These are phyloP conservation scores for Phialophora tarda DNA, from an alignment of 2,329 filamentous ascomycete species.

Conservation along the genomic window DNA sequence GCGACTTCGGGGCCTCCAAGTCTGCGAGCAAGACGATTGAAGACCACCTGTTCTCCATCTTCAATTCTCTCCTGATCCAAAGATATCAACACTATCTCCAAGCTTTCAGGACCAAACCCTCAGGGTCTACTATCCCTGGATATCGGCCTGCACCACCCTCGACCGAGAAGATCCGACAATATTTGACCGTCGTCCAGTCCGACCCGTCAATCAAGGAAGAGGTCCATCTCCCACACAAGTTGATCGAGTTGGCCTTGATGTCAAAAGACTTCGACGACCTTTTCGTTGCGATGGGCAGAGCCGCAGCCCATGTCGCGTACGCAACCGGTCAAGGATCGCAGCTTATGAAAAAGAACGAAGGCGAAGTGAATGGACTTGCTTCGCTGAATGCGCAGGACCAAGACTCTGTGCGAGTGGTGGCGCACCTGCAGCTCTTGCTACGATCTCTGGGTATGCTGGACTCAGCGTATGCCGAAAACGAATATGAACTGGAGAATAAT, in stretches of 20 bases:
- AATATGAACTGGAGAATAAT: constrained; percentile 71
- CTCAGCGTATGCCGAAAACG: constrained; percentile 50
- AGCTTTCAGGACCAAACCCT: constrained; percentile 50
- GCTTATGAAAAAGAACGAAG: constrained; percentile 46
- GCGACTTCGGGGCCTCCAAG: constrained; percentile 78
- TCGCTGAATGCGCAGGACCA: constrained; percentile 55
- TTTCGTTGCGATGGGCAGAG: constrained; percentile 49
- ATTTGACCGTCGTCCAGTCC: constrained; percentile 27
- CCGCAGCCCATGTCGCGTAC: constrained; percentile 47
- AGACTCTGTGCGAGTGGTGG: constrained; percentile 69
- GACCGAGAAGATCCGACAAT: constrained; percentile 25
- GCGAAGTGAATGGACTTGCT: constrained; percentile 41
- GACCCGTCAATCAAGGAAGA: constrained; percentile 45
- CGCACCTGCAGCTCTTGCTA: constrained; percentile 71
- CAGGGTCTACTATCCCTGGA: constrained; percentile 51
- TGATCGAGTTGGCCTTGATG: constrained; percentile 52
- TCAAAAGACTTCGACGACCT: constrained; percentile 50
- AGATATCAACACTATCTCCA: constrained; percentile 74
- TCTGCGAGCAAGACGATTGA: constrained; percentile 80
- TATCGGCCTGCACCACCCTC: constrained; percentile 30
- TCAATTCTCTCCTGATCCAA: constrained; percentile 80
- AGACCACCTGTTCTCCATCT: constrained; percentile 83
- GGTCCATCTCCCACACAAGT: constrained; percentile 52
- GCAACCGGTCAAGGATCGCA: constrained; percentile 39
- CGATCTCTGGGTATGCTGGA: constrained; percentile 62